phyloP scores from a whole-genome alignment of 192 early-diverging fungal genomes.

The Entomortierella beljakovae region DNA sequence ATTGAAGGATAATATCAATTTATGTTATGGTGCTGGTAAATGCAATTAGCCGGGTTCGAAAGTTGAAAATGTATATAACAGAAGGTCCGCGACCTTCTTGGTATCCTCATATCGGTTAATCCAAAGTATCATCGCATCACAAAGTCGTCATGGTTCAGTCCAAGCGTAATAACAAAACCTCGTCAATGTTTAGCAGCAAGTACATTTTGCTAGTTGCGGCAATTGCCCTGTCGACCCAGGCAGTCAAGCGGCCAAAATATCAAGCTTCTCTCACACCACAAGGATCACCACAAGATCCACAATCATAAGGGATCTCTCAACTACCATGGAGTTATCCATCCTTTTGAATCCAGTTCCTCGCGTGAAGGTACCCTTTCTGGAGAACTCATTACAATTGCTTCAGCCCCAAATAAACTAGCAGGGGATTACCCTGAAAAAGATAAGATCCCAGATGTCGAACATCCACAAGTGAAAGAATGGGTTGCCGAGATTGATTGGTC shows the following conservation, averaged over 20 bases:
- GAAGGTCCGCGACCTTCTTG: too few relatives aligned
- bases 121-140: too few relatives aligned
- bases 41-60: too few relatives aligned
- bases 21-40: too few relatives aligned
- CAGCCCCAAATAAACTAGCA: neutral
- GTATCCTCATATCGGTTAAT: too few relatives aligned
- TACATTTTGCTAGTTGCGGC: slow-evolving; percentile 2
- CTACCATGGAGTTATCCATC: slow-evolving; percentile 34
- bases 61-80: too few relatives aligned
- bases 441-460: slow-evolving; percentile 48
- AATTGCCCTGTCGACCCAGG: slow-evolving; percentile 20
- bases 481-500: slow-evolving; percentile 45
- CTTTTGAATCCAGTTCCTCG: neutral
- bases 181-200: neutral
- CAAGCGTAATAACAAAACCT: neutral
- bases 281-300: slow-evolving; percentile 10
- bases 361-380: neutral
- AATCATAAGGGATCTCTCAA: neutral
- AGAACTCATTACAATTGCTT: neutral
- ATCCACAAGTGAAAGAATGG: slow-evolving; percentile 48
- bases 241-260: too few relatives aligned
- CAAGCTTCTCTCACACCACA: neutral
- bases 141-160: too few relatives aligned
- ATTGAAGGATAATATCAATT: too few relatives aligned
- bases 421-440: slow-evolving; percentile 34